Base-by-base conservation (phyloP, 805 yeast species). In the Myxozyma nipponensis region DNA sequence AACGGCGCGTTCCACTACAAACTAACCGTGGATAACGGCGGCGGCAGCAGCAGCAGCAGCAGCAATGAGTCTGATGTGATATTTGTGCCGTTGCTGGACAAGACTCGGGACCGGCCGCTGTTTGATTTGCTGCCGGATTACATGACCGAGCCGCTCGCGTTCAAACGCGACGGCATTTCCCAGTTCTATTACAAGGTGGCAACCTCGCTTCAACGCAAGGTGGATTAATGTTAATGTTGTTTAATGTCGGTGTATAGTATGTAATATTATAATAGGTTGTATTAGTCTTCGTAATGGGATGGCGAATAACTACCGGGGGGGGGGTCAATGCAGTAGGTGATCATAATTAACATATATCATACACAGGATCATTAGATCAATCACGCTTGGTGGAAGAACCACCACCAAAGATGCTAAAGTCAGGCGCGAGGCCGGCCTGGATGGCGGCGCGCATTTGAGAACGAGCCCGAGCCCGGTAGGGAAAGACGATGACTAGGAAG, bases 1-100 rank as follows among this genome's bases (percentile, higher is more conserved):
- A 56, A 59, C 32, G 66, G 66, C 13, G 58, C 61, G n/a, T 58
- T 63, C 25, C 58, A 53, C 22, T 63, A 63, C 43, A 58, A 49
- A 22, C 54, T 63, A 18, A 36, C 49, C 2, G 47, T 63, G 38
- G 3, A 17, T 39, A 30, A 18, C 37, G 28, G 18, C 6, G 42
- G 41, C 13, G 37, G 18, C 22, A 40, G 25, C 30, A 17, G 30
- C 25, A 24, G 35, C 18, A 15, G 32, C 4, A 22, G 42, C 26
- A 43, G 23, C 37, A 25, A 39, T 10, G 45, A 54, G 19, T 44
- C 48, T 5, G 61, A 50, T 7, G 32, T 63, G 25, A 62, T 62
- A 6, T 58, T 55, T 34, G 49, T 47, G 5, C 66, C 66, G 4
- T 38, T 50, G 39, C 41, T 59, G 6, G 66, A 62, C n/a, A 53